A percentile compares a stretch with the other conserved stretches of the same genome.
These are phyloP conservation scores for Colletotrichum theobromicola DNA, from an alignment of 2,329 filamentous ascomycete species.

Conservation along the genomic window DNA sequence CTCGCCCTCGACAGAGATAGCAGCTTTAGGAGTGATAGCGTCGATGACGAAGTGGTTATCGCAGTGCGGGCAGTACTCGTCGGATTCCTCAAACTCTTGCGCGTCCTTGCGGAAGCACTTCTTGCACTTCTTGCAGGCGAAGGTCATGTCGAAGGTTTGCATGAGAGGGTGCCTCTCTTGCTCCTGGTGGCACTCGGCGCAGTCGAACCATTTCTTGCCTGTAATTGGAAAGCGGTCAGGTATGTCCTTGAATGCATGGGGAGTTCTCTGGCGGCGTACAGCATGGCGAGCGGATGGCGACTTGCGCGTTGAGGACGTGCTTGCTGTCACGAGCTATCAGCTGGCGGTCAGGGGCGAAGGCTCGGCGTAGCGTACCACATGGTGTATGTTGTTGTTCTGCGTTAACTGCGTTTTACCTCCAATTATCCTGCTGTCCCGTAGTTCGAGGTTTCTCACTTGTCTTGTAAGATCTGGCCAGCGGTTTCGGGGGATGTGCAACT, in stretches of 20 bases:
- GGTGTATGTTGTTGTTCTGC: background rate
- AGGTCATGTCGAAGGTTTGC: constrained; percentile 86
- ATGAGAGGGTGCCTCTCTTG: constrained; percentile 76
- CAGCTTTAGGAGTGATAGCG: constrained; percentile 81
- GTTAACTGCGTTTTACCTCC: background rate
- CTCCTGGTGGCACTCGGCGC: constrained; percentile 91
- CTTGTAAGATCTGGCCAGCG: background rate
- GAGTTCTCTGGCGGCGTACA: constrained; percentile 62
- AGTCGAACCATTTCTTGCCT: constrained; percentile 99
- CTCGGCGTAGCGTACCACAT: constrained; percentile 41
- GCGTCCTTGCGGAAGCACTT: constrained; percentile 98
- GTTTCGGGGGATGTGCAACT: background rate
- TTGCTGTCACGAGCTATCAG: constrained; percentile 64
- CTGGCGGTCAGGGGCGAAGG: background rate
- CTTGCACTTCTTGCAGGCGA: constrained; percentile 98
- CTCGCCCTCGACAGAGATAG: constrained; percentile 87
- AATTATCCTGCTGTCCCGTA: background rate
- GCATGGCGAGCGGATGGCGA: constrained; percentile 93
- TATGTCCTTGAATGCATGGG: background rate
- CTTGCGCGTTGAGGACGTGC: constrained; percentile 97
- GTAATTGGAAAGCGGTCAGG: background rate
- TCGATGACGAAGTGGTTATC: constrained; percentile 98
- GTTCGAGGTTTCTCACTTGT: background rate
- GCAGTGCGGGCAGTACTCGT: constrained; percentile 99
- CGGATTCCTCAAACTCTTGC: constrained; percentile 90